phyloP scores from a whole-genome alignment of 225 moss, liverwort and hornwort genomes.

The Physcomitrellopsis africana region DNA sequence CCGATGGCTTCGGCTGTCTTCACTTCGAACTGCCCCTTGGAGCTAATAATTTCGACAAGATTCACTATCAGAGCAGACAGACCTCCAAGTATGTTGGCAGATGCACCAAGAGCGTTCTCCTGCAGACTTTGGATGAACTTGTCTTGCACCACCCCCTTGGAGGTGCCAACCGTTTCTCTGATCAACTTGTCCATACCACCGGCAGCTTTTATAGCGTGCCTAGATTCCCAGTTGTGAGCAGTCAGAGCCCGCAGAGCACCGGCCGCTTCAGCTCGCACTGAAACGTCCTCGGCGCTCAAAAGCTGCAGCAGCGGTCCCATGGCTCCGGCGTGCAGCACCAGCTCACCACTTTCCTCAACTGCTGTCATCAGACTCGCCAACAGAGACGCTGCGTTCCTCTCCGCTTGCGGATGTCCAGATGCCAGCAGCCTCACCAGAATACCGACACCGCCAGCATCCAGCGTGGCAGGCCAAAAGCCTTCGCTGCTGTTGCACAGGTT shows the following conservation, averaged over 20 bases:
- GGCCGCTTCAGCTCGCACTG: constrained; percentile 95
- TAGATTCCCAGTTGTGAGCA: constrained; percentile 70
- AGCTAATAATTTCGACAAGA: constrained; percentile 71
- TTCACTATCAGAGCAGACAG: constrained; percentile 84
- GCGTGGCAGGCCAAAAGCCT: constrained; percentile 93
- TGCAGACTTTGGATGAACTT: constrained; percentile 83
- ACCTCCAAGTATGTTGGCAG: constrained; percentile 88
- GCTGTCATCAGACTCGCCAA: constrained; percentile 86
- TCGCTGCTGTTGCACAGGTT: constrained; percentile 92
- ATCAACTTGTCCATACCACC: constrained; percentile 84
- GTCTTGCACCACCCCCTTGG: constrained; percentile 68
- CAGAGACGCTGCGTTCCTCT: constrained; percentile 88
- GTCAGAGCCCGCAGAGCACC: constrained; percentile 87
- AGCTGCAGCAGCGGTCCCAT: constrained; percentile 83
- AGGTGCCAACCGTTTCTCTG: constrained; percentile 77
- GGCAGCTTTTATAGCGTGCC: constrained; percentile 69
- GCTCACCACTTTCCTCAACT: constrained; percentile 66
- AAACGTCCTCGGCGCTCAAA: constrained; percentile 69
- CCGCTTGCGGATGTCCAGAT: constrained; percentile 64
- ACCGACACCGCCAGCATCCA: constrained; percentile 87
- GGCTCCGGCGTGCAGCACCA: constrained; percentile 74
- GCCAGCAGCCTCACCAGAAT: constrained; percentile 78
- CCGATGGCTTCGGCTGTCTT: constrained; percentile 89
- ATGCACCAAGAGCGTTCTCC: constrained; percentile 94
- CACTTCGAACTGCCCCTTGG: constrained; percentile 54